Base-by-base conservation (phyloP, 2,329 filamentous ascomycete genomes). In the Cladosporium cucumerinum region DNA sequence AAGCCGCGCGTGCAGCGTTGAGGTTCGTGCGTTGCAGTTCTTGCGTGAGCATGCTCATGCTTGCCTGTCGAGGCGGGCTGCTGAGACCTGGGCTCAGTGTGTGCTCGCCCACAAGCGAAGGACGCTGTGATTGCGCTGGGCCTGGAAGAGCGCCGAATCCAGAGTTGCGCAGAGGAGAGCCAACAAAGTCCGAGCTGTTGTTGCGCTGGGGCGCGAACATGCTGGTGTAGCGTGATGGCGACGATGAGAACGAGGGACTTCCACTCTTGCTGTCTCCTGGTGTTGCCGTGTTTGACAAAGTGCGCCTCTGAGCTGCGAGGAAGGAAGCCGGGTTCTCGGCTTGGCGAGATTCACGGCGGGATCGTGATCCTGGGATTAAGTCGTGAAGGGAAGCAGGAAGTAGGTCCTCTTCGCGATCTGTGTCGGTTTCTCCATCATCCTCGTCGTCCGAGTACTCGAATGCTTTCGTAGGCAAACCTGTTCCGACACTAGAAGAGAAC, bases 391-490 rank as follows among this genome's bases (percentile, higher is more conserved):
- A 86, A 30, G 83, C 90, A 0, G 94, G 95, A 11, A 98, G 83
- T 72, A 95, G 91, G 72, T 96, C 93, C 74, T 97, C 93, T 73
- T 96, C 93, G 76, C 96, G 92, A 71, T 95, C 94, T 32, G 89
- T 86, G 72, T 96, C 95, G 64, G 83, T 81, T 67, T 80, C 77
- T 46, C 79, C 78, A 63, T 88, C 78, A 73, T 88, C 78, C 82
- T 85, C 87, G 60, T 87, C 85, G 69, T 87, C 85, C 21, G 74
- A 76, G n/a, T 82, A 76, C 23, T 77, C 80, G 55, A 74, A 74
- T 10, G 71, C 69, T n/a, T 70, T 67, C 0, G 74, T 69, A 2
- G 71, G 72, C 6, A 72, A 69, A 16, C 69, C 68, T 14, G 84
- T 74, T 77, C 87, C 75, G 12, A 89, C 79, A 73, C 86, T 88